These are phyloP conservation scores for Colletotrichum echinochloae DNA, from an alignment of 2,329 filamentous ascomycete species.

Conservation along the genomic window DNA sequence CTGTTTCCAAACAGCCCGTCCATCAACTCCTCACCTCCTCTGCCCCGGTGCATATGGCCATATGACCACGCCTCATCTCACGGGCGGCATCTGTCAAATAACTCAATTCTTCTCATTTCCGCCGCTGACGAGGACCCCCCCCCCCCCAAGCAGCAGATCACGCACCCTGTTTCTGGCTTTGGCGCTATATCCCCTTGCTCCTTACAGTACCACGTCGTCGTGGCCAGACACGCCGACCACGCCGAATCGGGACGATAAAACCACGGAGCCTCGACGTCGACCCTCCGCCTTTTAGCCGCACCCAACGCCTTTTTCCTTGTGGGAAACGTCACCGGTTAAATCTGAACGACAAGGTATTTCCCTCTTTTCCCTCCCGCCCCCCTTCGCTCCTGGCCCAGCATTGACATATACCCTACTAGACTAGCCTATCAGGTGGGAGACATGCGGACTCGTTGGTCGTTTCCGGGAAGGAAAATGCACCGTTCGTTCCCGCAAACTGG, in stretches of 20 bases:
- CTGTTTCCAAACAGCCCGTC: neutral
- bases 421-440: neutral
- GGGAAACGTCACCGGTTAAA: slow-evolving; percentile 25
- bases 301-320: slow-evolving; percentile 17
- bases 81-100: neutral
- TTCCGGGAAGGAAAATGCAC: slow-evolving; percentile 15
- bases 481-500: neutral
- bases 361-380: neutral
- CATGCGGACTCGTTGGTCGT: neutral
- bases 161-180: neutral
- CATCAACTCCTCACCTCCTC: neutral
- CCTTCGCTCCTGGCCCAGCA: neutral
- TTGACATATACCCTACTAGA: neutral
- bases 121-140: neutral
- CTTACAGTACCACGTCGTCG: slow-evolving; percentile 28
- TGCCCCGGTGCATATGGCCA: slow-evolving; percentile 4
- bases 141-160: neutral
- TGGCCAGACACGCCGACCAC: slow-evolving; percentile 23
- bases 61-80: neutral
- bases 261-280: slow-evolving; percentile 37
- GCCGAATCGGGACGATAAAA: slow-evolving; percentile 39
- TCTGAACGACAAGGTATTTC: neutral
- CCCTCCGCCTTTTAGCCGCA: slow-evolving; percentile 31
- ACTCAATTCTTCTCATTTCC: slow-evolving; percentile 8
- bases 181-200: neutral